Percentiles rank a stretch among this genome's conserved stretches.
Conservation (phyloP, 495 filamentous ascomycete genomes). For the Lophiostoma macrostomum region DNA sequence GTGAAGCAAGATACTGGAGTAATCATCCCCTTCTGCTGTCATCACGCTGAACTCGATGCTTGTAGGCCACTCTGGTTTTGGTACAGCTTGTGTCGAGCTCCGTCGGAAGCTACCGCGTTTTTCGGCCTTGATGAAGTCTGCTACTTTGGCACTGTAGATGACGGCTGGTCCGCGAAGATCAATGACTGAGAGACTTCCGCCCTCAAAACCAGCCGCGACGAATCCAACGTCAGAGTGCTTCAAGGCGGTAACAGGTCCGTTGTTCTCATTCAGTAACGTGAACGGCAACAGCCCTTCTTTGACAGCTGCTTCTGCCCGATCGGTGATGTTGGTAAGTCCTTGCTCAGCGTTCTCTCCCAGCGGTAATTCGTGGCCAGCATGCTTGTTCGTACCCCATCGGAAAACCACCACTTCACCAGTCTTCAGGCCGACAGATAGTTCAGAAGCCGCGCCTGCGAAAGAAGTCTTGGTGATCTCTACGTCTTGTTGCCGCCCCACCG, state of each 20-base stretch:
- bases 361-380: constrained; percentile 53
- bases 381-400: constrained; percentile 76
- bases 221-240: constrained; percentile 89
- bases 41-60: constrained; percentile 87
- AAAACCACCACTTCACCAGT: constrained; percentile 84
- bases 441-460: constrained; percentile 71
- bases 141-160: constrained; percentile 69
- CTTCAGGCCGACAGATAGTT: constrained; percentile 77
- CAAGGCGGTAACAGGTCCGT: constrained; percentile 72
- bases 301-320: constrained; percentile 72
- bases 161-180: constrained; percentile 85
- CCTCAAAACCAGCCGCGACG: constrained; percentile 78
- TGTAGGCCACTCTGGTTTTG: constrained; percentile 67
- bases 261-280: constrained; percentile 74
- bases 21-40: constrained; percentile 86
- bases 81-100: constrained; percentile 46
- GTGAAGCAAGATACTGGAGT: constrained; percentile 89
- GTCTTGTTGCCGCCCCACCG: constrained; percentile 75
- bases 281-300: constrained; percentile 80
- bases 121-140: constrained; percentile 63
- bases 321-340: constrained; percentile 66
- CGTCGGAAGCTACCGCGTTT: constrained; percentile 68
- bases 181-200: constrained; percentile 72
- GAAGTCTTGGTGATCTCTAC: constrained; percentile 72
- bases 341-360: constrained; percentile 51